phyloP scores from a whole-genome alignment of 106 monocot genomes.

The Hemerocallis citrina region DNA sequence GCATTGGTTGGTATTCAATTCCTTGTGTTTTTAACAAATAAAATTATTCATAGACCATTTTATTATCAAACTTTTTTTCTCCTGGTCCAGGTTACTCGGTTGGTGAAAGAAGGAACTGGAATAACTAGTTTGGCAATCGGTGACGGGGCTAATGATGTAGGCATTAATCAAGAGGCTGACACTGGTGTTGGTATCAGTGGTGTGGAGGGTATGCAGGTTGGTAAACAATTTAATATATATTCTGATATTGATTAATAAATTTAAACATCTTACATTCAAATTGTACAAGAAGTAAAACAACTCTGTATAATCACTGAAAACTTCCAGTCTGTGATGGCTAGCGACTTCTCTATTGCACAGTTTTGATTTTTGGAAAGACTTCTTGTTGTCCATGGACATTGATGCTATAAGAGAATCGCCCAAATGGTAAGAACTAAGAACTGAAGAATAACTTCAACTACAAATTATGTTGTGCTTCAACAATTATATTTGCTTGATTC shows the following conservation, averaged over 20 bases:
- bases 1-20: conserved; percentile 39
- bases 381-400: conserved; percentile 87
- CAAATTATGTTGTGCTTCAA: not conserved
- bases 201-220: conserved; percentile 86
- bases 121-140: conserved; percentile 79
- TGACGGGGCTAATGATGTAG: conserved; percentile 91
- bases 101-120: conserved; percentile 65
- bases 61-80: not conserved
- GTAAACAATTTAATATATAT: not conserved
- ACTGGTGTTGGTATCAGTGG: conserved; percentile 91
- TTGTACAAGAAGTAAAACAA: not conserved
- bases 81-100: conserved; percentile 50
- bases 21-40: not conserved
- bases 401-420: conserved; percentile 80
- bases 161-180: conserved; percentile 91
- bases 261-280: not conserved
- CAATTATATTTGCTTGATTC: not conserved
- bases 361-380: conserved; percentile 68
- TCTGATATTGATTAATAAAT: not conserved
- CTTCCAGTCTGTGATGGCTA: conserved; percentile 86
- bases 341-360: conserved; percentile 86
- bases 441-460: not conserved
- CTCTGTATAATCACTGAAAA: not conserved
- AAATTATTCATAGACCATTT: not conserved
- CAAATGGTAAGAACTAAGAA: conserved; percentile 45